phyloP scores from a whole-genome alignment of 495 filamentous ascomycete genomes.

The Polyplosphaeria fusca region DNA sequence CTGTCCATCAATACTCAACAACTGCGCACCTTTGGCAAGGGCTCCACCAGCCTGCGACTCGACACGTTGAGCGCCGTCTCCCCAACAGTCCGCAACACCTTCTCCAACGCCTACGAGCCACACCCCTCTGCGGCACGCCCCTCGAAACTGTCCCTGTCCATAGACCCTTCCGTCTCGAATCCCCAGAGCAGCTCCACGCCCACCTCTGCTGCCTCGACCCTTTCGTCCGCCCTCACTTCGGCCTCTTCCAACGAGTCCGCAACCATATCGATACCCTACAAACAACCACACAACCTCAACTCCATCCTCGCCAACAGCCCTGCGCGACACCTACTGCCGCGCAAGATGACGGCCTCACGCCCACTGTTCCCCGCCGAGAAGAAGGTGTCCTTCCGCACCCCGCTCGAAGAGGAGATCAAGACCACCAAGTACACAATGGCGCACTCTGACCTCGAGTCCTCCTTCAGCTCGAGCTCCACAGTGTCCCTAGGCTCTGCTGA shows the following conservation, averaged over 20 bases:
- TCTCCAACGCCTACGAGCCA: conserved; percentile 73
- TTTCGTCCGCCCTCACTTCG: conserved; percentile 32
- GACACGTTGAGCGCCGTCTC: conserved; percentile 62
- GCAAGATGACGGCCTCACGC: conserved; percentile 42
- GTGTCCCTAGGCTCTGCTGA: conserved; percentile 14
- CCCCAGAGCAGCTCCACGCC: conserved; percentile 14
- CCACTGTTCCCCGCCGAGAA: conserved; percentile 59
- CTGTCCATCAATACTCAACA: conserved; percentile 71
- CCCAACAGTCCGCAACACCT: conserved; percentile 77
- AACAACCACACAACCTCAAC: conserved; percentile 36
- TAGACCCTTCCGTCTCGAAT: conserved; percentile 33
- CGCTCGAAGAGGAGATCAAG: conserved; percentile 55
- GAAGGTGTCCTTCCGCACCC: conserved; percentile 52
- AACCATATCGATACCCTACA: conserved; percentile 37
- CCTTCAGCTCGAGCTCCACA: conserved; percentile 32
- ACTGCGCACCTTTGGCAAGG: conserved; percentile 52
- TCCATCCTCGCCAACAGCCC: conserved; percentile 43
- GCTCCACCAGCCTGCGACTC: conserved; percentile 52
- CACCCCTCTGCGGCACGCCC: conserved; percentile 51
- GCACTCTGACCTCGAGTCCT: conserved; percentile 49
- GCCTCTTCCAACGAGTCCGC: conserved; percentile 34
- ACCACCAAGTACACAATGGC: conserved; percentile 52
- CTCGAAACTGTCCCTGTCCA: conserved; percentile 36
- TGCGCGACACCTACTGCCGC: conserved; percentile 38
- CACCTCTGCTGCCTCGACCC: conserved; percentile 31